Base-by-base conservation (phyloP, 31 red algal species). In the Odonthalia washingtoniensis region DNA sequence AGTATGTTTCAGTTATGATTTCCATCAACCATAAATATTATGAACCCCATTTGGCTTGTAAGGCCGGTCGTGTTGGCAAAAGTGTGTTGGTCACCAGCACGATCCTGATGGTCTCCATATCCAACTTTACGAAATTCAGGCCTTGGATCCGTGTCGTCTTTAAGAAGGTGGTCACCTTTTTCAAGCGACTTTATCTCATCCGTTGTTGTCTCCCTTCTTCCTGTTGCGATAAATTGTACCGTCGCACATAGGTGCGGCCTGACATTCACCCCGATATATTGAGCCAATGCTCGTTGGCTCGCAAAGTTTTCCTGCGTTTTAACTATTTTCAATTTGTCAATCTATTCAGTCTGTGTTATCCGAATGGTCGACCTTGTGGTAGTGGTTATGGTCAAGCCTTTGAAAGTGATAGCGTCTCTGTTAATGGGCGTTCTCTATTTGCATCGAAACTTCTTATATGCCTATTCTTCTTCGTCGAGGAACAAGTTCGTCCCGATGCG, bases 51-150 rank as follows among this genome's bases (percentile, higher is more conserved):
- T 41, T 42, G 72, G 30, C 16, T 42, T 40, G 35, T 75, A 36
- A 4, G 5, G 35, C 41, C 41, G 4, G 33, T 9, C 33, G 5
- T 5, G 27, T 75, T 3, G 72, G 33, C 24, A 75, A 75, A 27
- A 38, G 6, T 21, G 38, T 38, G 21, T 75, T 38, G 33, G 72
- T 40, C 36, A 75, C 5, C 5, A 42, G 5, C 5, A 40, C 72
- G 3, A 75, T 39, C n/a, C n/a, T n/a, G n/a, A n/a, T n/a, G n/a
- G n/a, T n/a, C n/a, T n/a, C n/a, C n/a, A n/a, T n/a, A n/a, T 75
- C 72, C 27, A 75, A 24, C 41, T 35, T 35, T 4, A 75, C 72
- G 35, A 42, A 75, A 35, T 6, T 75, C 34, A 75, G 41, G 27
- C 72, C 72, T 57, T 57, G 49, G 9, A 14, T 21, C 9, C 49